Evolutionary conservation across 805 yeast species (phyloP), one percentile per base, ranked within the genome.

Genomic region (Wickerhamiella vanderwaltii): DNA sequence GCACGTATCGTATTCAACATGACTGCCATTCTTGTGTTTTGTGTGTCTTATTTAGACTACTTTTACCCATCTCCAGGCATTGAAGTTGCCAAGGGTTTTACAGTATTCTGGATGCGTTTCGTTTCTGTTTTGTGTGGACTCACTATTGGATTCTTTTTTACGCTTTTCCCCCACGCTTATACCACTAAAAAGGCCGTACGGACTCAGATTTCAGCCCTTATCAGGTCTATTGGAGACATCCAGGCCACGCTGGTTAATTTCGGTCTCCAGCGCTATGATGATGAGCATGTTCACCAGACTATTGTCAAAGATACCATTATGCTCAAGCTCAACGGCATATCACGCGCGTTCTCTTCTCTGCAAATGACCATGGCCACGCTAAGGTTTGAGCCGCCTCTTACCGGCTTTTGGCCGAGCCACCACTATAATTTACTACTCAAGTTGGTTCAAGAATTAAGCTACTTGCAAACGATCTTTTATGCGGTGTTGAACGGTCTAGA

Each of bases 61-160:
- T 53, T 51, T 11, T 19, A 30, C 2, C 18, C 44, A 5, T 45
- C 54, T 1, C 41, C 47, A 0, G 48, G 51, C 1, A 44, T 45
- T 12, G 44, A 29, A 11, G 46, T 55, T 7, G 59, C 56, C 2
- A 37, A 36, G 5, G 65, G 65, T 3, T 60, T 48, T 41, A 37
- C 46, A 1, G 56, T 56, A n/a, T 62, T 63, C 1, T 60, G 62
- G 62, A 44, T 57, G 20, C 52, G 64, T 9, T 57, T 58, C 31
- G 58, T 54, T 5, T 51, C 57, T 3, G 63, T 58, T 6, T 31
- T 52, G 2, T 46, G 55, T 26, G 64, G 64, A 4, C 41, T 61
- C n/a, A 11, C 51, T 4, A 39, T 56, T 7, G 61, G 54, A 2
- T 56, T 57, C 32, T 23, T 59, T 6, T 58, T 55, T 3, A 52